phyloP scores from a whole-genome alignment of 306 rosid species.

The Cicer chorassanicum region DNA sequence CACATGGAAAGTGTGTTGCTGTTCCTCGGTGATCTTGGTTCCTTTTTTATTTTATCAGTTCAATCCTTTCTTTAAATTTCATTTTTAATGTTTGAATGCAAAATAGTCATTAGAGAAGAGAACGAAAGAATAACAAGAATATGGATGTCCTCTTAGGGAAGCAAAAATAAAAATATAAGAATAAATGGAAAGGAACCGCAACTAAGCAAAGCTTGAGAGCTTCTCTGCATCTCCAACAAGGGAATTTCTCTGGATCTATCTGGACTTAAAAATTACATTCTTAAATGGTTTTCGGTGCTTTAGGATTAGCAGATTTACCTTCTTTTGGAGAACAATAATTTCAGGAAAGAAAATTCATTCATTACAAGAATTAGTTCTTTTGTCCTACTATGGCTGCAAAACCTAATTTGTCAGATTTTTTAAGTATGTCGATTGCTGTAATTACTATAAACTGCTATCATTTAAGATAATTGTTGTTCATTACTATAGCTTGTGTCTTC shows the following conservation, averaged over 20 bases:
- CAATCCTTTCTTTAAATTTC: not conserved
- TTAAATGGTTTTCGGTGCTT: slow-evolving; percentile 27
- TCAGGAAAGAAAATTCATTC: slow-evolving; percentile 17
- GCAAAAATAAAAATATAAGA: slow-evolving; percentile 8
- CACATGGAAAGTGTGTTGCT: slow-evolving; percentile 90
- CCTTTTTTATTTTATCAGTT: slow-evolving; percentile 1
- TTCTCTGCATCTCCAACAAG: slow-evolving; percentile 11
- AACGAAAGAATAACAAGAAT: slow-evolving; percentile 14
- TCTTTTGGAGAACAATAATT: slow-evolving; percentile 7
- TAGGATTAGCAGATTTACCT: slow-evolving; percentile 5
- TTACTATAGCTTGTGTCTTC: not conserved
- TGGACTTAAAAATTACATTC: not conserved
- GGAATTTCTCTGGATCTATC: slow-evolving; percentile 14
- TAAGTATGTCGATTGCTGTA: slow-evolving; percentile 22
- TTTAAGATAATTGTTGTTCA: not conserved
- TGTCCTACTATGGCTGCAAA: slow-evolving; percentile 14
- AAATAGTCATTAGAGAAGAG: slow-evolving; percentile 20
- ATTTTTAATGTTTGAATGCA: slow-evolving; percentile 23
- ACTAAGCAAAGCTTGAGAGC: slow-evolving; percentile 12
- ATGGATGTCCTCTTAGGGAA: not conserved
- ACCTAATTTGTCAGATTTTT: slow-evolving; percentile 5
- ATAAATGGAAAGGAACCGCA: not conserved
- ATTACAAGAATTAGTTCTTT: not conserved
- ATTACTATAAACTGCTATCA: not conserved
- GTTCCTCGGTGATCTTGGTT: slow-evolving; percentile 40